phyloP scores from a whole-genome alignment of 116 monocot species.

The Zostera marina region DNA sequence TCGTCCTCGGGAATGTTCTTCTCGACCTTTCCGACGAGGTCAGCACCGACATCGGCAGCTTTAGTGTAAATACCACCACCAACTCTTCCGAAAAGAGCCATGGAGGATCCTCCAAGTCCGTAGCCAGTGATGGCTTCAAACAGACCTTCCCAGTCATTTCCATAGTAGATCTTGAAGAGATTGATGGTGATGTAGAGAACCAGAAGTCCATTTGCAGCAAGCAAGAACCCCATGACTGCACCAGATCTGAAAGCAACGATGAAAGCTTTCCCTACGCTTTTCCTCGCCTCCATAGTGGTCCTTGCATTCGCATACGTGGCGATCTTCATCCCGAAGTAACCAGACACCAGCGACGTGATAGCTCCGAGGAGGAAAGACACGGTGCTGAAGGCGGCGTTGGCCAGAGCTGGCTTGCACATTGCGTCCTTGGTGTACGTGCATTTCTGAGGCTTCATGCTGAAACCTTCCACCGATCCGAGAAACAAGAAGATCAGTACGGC shows the following conservation, averaged over 20 bases:
- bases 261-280: slow-evolving; percentile 31
- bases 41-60: slow-evolving; percentile 15
- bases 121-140: slow-evolving; percentile 11
- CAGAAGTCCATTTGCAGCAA: slow-evolving; percentile 42
- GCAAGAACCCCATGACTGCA: slow-evolving; percentile 44
- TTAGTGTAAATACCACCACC: slow-evolving; percentile 14
- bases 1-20: slow-evolving; percentile 12
- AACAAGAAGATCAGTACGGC: slow-evolving; percentile 40
- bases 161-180: slow-evolving; percentile 22
- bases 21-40: slow-evolving; percentile 11
- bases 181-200: slow-evolving; percentile 38
- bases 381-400: slow-evolving; percentile 10
- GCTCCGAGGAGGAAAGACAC: slow-evolving; percentile 9
- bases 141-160: slow-evolving; percentile 12
- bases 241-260: slow-evolving; percentile 40
- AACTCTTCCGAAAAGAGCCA: slow-evolving; percentile 13
- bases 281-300: slow-evolving; percentile 11
- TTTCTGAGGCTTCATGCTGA: slow-evolving; percentile 31
- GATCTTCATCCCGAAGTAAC: slow-evolving; percentile 12
- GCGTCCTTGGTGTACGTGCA: slow-evolving; percentile 32
- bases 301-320: slow-evolving; percentile 12
- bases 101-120: slow-evolving; percentile 12
- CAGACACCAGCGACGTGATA: slow-evolving; percentile 7
- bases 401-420: slow-evolving; percentile 30
- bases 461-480: slow-evolving; percentile 48